Conservation (phyloP, 768 basidiomycete species). For the Rickenella mellea region DNA sequence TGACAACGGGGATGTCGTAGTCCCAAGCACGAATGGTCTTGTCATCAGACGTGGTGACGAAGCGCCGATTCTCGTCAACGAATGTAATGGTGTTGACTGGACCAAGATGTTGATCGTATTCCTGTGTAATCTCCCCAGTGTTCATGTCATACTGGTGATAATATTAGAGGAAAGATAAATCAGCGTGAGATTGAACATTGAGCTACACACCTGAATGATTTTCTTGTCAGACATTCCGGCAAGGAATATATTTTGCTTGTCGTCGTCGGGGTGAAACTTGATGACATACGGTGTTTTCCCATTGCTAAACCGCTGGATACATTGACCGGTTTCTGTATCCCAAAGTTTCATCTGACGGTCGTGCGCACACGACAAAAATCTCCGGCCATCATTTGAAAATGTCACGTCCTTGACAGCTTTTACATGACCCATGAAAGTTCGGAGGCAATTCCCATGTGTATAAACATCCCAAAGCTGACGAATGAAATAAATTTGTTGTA, state of each 20-base stretch:
- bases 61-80: slow-evolving; percentile 94
- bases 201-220: slow-evolving; percentile 76
- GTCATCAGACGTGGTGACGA: slow-evolving; percentile 97
- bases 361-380: slow-evolving; percentile 87
- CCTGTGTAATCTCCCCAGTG: slow-evolving; percentile 91
- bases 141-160: slow-evolving; percentile 80
- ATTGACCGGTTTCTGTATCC: slow-evolving; percentile 99
- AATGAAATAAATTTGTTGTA: slow-evolving; percentile 1
- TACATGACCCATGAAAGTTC: slow-evolving; percentile 94
- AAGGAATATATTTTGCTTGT: slow-evolving; percentile 92
- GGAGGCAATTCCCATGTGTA: slow-evolving; percentile 89
- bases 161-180: slow-evolving; percentile 3
- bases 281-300: slow-evolving; percentile 97
- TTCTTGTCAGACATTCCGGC: slow-evolving; percentile 99
- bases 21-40: slow-evolving; percentile 99
- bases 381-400: slow-evolving; percentile 87
- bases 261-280: slow-evolving; percentile 90
- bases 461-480: slow-evolving; percentile 96
- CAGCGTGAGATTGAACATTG: not conserved
- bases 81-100: slow-evolving; percentile 99
- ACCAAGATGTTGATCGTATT: slow-evolving; percentile 97
- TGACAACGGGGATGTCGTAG: slow-evolving; percentile 97
- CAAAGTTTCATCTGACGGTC: slow-evolving; percentile 98
- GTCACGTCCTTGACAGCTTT: slow-evolving; percentile 95
- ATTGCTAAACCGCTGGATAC: slow-evolving; percentile 92